Evolutionary conservation across 306 rosid genomes (phyloP).

Genomic region (Ammopiptanthus mongolicus): DNA sequence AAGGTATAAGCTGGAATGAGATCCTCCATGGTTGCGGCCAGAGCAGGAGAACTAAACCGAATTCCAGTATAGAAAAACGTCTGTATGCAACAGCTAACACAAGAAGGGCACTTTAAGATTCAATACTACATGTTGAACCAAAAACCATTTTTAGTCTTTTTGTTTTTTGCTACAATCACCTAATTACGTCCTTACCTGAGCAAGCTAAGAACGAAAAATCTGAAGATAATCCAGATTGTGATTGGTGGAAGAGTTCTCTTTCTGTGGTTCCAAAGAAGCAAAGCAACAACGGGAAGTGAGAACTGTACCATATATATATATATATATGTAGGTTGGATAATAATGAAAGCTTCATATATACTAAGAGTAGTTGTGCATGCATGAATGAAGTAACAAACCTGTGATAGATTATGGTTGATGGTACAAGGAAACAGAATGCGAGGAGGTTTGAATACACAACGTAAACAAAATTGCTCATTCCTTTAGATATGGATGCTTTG

Average conservation of each 20-base stretch:
- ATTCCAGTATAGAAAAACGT: slow-evolving; percentile 24
- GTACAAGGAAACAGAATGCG: not conserved
- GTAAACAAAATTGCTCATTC: slow-evolving; percentile 13
- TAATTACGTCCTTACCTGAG: slow-evolving; percentile 3
- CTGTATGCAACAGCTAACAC: not conserved
- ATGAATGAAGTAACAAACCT: not conserved
- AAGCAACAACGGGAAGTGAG: not conserved
- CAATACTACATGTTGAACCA: not conserved
- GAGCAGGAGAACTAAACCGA: slow-evolving; percentile 36
- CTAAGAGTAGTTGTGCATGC: too few species aligned
- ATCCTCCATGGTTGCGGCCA: slow-evolving; percentile 27
- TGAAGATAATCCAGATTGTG: not conserved
- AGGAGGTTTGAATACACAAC: slow-evolving; percentile 13
- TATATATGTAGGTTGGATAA: too few species aligned
- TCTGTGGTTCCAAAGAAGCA: not conserved
- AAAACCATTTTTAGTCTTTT: not conserved
- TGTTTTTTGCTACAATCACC: not conserved
- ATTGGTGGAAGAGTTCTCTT: slow-evolving; percentile 12
- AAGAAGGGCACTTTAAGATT: not conserved
- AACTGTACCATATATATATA: not conserved
- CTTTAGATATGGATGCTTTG: slow-evolving; percentile 2
- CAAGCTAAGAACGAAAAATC: slow-evolving; percentile 13
- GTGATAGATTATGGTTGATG: not conserved
- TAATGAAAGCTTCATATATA: too few species aligned
- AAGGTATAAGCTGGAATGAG: slow-evolving; percentile 42